Evolutionary conservation across 352 stramenopile genomes (phyloP), one percentile per base, ranked within the genome.

Genomic region (Phytophthora parvispora): DNA sequence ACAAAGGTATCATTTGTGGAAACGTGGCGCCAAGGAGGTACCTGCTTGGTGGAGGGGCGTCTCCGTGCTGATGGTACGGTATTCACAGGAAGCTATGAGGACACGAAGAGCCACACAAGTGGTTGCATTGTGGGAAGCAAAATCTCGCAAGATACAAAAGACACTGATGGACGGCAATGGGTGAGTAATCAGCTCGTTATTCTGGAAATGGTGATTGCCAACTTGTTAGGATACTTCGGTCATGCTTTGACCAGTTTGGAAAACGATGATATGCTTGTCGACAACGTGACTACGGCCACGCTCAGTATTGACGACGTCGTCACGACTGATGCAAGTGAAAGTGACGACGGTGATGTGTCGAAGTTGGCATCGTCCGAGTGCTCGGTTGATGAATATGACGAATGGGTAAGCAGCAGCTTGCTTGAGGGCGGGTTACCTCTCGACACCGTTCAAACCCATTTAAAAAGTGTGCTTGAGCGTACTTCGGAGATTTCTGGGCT

Each of bases 11-110:
- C 84, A 3, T 97, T 97, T 57, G 61, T 97, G 4, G 90, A 97
- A 74, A 96, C 85, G 9, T 97, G 90, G 90, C 81, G 87, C 2
- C 90, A 97, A 75, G 89, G 90, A 49, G 88, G 90, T n/a, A 97
- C 90, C 5, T 97, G 90, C 49, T 75, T 97, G 22, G 88, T 97
- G 3, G 83, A 95, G 63, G 90, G 90, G 15, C 75, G 90, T 36
- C 60, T 97, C 24, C 84, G 88, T 51, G 82, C 85, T 34, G 90
- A 97, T 53, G 88, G 88, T 12, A 76, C 60, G 8, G 78, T 84
- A 42, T 97, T 97, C 38, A 84, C 75, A 42, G 90, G 90, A 27
- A 92, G 70, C 42, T 97, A 97, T 38, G 88, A 97, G 81, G 90
- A 97, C 60, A 88, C 90, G 6, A 97, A 96, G 45, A 95, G 88